phyloP scores from a whole-genome alignment of 331 rosid genomes.

The Acacia concinna region DNA sequence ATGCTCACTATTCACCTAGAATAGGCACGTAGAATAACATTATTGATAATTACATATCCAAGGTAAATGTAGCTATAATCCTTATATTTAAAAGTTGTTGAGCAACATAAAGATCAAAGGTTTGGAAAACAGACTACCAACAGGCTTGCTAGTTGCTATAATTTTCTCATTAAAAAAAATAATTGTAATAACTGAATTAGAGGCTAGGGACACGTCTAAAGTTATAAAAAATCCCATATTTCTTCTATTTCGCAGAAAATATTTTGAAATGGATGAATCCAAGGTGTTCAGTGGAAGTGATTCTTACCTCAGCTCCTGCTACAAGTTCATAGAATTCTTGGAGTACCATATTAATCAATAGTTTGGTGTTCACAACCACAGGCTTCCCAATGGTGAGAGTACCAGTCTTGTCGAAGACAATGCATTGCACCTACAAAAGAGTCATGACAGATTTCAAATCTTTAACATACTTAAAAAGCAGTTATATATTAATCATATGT shows the following conservation, averaged over 20 bases:
- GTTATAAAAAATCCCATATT: neutral
- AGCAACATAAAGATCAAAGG: neutral
- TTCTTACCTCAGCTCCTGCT: slow-evolving; percentile 76
- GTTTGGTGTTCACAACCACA: slow-evolving; percentile 58
- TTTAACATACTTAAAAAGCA: neutral
- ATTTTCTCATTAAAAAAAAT: neutral
- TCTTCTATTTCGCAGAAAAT: neutral
- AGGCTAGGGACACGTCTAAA: neutral
- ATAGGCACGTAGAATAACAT: neutral
- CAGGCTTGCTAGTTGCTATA: neutral
- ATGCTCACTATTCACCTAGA: slow-evolving; percentile 86
- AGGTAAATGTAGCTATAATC: slow-evolving; percentile 4
- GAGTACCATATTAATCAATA: slow-evolving; percentile 60
- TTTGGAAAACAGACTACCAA: neutral
- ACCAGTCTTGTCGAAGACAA: slow-evolving; percentile 92
- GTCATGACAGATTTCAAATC: slow-evolving; percentile 5
- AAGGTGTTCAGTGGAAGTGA: neutral
- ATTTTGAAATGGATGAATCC: neutral
- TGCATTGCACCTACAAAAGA: slow-evolving; percentile 67
- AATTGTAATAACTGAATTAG: neutral
- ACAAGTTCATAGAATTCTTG: slow-evolving; percentile 73
- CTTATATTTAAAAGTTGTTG: neutral
- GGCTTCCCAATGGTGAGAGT: slow-evolving; percentile 95
- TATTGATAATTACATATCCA: neutral
- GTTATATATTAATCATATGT: neutral